These are phyloP conservation scores for Plasmodium cynomolgi DNA, from an alignment of 169 alveolate genomes.

Conservation along the genomic window DNA sequence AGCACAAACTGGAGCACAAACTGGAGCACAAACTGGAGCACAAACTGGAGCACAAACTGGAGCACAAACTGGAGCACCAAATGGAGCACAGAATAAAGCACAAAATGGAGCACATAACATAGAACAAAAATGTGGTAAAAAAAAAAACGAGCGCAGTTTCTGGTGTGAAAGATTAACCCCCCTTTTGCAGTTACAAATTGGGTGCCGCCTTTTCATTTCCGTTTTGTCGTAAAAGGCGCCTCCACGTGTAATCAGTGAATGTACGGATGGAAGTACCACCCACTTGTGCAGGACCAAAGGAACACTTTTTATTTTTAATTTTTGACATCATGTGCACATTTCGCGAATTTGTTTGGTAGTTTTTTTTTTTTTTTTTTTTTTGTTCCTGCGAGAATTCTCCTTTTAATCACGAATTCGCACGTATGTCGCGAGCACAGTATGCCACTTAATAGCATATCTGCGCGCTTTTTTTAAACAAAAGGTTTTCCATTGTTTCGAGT, in stretches of 20 bases:
- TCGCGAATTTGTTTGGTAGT: not conserved
- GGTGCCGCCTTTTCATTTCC: not conserved
- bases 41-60: too few species aligned
- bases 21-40: not conserved
- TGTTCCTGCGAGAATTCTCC: not conserved
- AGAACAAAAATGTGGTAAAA: too few species aligned
- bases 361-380: not conserved
- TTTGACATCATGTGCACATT: not conserved
- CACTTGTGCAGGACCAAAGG: not conserved
- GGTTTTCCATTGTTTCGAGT: not conserved
- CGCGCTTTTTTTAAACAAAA: not conserved
- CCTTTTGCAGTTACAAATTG: not conserved
- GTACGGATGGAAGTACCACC: not conserved
- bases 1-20: not conserved
- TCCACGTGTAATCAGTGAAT: not conserved
- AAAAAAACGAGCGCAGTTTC: not conserved
- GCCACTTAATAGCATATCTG: not conserved
- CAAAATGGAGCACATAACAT: not conserved
- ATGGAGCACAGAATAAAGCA: not conserved
- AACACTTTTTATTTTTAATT: not conserved
- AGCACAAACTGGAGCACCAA: not conserved
- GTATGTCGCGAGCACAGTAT: not conserved
- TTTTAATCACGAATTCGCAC: not conserved
- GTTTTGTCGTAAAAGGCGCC: not conserved
- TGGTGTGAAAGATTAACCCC: not conserved